These are phyloP conservation scores for Penicillium sp. DNA, from an alignment of 2,329 filamentous ascomycete species.

Conservation along the genomic window DNA sequence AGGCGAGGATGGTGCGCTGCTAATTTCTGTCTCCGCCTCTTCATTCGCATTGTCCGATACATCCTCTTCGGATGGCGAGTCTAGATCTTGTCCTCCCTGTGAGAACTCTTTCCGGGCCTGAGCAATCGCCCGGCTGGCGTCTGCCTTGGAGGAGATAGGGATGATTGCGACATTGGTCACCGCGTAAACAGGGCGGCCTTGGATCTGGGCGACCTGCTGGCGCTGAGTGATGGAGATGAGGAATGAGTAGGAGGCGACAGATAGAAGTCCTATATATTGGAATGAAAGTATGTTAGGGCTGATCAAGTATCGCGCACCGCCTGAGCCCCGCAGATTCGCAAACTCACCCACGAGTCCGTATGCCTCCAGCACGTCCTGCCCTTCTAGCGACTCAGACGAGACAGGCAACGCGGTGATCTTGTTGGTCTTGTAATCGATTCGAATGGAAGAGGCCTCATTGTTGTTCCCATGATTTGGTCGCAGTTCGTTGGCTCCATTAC, in stretches of 20 bases:
- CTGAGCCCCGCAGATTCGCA: not conserved
- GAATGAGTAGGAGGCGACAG: slow-evolving; percentile 77
- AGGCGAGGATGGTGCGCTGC: slow-evolving; percentile 30
- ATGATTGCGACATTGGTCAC: slow-evolving; percentile 90
- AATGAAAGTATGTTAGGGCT: not conserved
- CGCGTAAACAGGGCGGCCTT: slow-evolving; percentile 79
- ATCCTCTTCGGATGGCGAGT: slow-evolving; percentile 27
- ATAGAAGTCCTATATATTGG: slow-evolving; percentile 69
- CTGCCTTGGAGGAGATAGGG: slow-evolving; percentile 73
- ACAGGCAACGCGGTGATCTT: slow-evolving; percentile 52
- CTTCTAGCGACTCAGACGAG: slow-evolving; percentile 26
- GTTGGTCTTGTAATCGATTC: slow-evolving; percentile 68
- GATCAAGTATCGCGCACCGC: not conserved
- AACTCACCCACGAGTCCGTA: slow-evolving; percentile 60
- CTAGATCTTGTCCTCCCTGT: slow-evolving; percentile 41
- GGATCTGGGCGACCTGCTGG: slow-evolving; percentile 84
- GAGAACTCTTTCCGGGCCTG: slow-evolving; percentile 56
- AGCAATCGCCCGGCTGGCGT: slow-evolving; percentile 71
- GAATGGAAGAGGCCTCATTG: slow-evolving; percentile 62
- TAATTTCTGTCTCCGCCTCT: slow-evolving; percentile 29
- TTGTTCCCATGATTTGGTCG: slow-evolving; percentile 44
- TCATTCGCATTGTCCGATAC: slow-evolving; percentile 34
- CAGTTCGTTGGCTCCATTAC: slow-evolving; percentile 54
- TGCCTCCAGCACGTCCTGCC: slow-evolving; percentile 46
- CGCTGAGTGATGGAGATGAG: slow-evolving; percentile 84